Evolutionary conservation across 129 eudicot species (phyloP), one percentile per base, ranked within the genome.

Genomic region (Tagetes patula): DNA sequence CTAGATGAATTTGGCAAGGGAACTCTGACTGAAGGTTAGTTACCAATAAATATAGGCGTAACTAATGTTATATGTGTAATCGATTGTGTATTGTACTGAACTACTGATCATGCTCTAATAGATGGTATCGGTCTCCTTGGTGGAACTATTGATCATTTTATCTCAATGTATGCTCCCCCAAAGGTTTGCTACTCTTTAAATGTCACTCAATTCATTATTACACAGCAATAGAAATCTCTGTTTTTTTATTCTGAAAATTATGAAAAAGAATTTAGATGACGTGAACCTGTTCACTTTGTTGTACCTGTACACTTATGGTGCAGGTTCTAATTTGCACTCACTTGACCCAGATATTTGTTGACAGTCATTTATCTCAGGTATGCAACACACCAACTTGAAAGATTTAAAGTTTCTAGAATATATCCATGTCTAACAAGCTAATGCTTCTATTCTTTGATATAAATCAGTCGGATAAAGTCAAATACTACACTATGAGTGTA

Each of bases 81-180:
- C 2, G 32, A 48, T 48, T 78, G 70, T 40, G 3, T 70, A 30
- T 49, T 11, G 69, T 79, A 50, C 12, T 20, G 27, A 20, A 20
- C 27, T 20, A 6, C 36, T 70, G 67, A 74, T 20, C 31, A 34
- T 58, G 60, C 48, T 34, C 31, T 5, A 5, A 13, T 46, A 90
- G 96, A 93, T 82, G 98, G 98, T 49, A 85, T 94, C 77, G 97
- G 99, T 65, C 97, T 94, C 81, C 98, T 94, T 69, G 96, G 93
- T 79, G 99, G 99, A 75, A 90, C 93, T 45, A 81, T 94, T 56
- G 86, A 85, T 77, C 75, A 90, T 75, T 90, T 90, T 69, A 85
- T 78, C 69, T 85, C 89, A 11, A 81, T 82, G 78, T 54, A 74
- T 66, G 85, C 90, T 75, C 89, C 97, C 62, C 99, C 99, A 74